These are phyloP conservation scores for Boletus pseudopeckii DNA, from an alignment of 768 basidiomycete species.

Conservation along the genomic window DNA sequence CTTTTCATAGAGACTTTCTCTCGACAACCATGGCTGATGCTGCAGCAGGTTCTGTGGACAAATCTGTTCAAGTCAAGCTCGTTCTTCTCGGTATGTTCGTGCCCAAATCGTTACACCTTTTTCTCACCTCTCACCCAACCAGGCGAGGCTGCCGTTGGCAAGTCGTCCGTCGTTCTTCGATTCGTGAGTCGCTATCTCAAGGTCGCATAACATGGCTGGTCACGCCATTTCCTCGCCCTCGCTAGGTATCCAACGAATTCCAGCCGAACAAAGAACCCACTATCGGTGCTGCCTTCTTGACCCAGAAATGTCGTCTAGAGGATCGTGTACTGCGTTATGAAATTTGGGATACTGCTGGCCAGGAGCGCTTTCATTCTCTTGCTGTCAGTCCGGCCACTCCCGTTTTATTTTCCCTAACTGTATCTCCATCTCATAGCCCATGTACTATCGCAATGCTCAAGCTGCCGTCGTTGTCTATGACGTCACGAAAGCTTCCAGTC, in stretches of 20 bases:
- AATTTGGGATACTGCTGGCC: slow-evolving; percentile 96
- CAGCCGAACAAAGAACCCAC: slow-evolving; percentile 99
- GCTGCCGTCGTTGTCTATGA: slow-evolving; percentile 99
- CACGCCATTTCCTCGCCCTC: neutral
- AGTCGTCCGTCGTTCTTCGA: slow-evolving; percentile 96
- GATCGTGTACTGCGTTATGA: slow-evolving; percentile 92
- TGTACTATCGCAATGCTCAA: slow-evolving; percentile 99
- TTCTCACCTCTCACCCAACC: neutral
- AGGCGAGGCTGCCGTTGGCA: slow-evolving; percentile 99
- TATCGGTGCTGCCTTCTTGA: slow-evolving; percentile 94
- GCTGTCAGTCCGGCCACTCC: slow-evolving; percentile 54
- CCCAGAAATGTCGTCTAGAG: slow-evolving; percentile 93
- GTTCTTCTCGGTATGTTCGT: slow-evolving; percentile 81
- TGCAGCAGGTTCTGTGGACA: slow-evolving; percentile 73
- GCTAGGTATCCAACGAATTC: slow-evolving; percentile 92
- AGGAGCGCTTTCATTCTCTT: slow-evolving; percentile 96
- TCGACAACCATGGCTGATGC: slow-evolving; percentile 61
- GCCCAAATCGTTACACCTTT: neutral
- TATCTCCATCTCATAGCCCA: slow-evolving; percentile 54
- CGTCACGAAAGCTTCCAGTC: slow-evolving; percentile 90
- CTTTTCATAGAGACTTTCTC: slow-evolving; percentile 3
- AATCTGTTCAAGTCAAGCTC: slow-evolving; percentile 96
- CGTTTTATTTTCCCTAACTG: slow-evolving; percentile 4
- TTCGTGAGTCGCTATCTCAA: slow-evolving; percentile 60
- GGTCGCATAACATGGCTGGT: slow-evolving; percentile 4